phyloP scores from a whole-genome alignment of 306 rosid species.

The Fragaria ananassa region DNA sequence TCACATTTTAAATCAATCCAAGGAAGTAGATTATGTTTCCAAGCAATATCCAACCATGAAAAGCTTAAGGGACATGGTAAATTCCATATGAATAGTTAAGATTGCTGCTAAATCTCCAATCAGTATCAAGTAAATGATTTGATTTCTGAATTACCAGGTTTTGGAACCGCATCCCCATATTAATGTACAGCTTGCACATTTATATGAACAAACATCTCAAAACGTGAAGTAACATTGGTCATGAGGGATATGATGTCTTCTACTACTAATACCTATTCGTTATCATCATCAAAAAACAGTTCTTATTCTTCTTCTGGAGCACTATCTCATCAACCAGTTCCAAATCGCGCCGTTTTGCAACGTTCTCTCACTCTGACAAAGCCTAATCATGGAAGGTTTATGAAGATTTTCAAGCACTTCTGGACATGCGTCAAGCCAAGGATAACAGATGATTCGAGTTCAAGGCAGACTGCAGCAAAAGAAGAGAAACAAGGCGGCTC shows the following conservation, averaged over 20 bases:
- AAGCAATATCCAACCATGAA: neutral
- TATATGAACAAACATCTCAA: neutral
- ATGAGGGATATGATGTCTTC: slow-evolving; percentile 10
- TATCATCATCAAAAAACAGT: neutral
- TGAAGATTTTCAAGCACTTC: neutral
- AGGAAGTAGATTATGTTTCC: neutral
- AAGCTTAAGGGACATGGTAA: neutral
- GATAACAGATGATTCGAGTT: neutral
- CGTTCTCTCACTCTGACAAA: neutral
- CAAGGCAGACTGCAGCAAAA: neutral
- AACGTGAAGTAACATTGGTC: neutral
- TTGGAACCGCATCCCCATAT: neutral
- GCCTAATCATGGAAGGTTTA: neutral
- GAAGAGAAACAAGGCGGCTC: neutral
- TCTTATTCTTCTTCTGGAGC: slow-evolving; percentile 5
- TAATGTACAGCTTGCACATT: neutral
- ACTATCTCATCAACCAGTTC: neutral
- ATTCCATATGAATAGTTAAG: neutral
- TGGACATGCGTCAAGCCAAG: slow-evolving; percentile 23
- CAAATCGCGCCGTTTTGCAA: neutral
- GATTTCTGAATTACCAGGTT: neutral
- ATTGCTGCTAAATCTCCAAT: slow-evolving; percentile 1
- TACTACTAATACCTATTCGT: neutral
- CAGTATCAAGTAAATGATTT: neutral
- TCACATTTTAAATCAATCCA: slow-evolving; percentile 4